Evolutionary conservation across 2,329 filamentous ascomycete species (phyloP).

Genomic region (Aspergillus sp.): DNA sequence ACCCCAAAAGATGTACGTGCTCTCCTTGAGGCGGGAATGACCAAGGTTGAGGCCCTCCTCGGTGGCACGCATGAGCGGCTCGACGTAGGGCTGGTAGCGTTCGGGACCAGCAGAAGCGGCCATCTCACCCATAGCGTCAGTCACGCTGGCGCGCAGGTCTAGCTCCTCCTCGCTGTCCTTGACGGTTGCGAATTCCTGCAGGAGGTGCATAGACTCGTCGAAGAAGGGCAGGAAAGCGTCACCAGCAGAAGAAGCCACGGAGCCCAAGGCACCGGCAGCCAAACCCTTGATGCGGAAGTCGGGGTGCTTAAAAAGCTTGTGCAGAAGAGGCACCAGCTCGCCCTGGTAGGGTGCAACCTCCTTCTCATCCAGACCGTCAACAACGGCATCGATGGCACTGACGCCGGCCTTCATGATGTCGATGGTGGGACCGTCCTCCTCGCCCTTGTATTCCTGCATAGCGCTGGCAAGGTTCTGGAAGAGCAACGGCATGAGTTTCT

Average conservation of each 20-base stretch:
- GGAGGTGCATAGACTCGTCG: conserved; percentile 77
- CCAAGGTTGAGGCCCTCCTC: conserved; percentile 84
- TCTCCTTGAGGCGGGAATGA: conserved; percentile 86
- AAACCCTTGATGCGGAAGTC: conserved; percentile 86
- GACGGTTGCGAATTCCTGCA: conserved; percentile 73
- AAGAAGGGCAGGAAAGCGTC: conserved; percentile 86
- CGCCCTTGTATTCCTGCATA: conserved; percentile 56
- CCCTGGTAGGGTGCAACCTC: conserved; percentile 75
- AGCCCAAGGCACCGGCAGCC: conserved; percentile 80
- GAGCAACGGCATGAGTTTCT: conserved; percentile 71
- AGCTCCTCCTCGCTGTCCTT: conserved; percentile 88
- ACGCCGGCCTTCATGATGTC: conserved; percentile 85
- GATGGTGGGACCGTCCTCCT: conserved; percentile 63
- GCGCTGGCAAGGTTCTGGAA: conserved; percentile 84
- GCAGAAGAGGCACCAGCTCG: conserved; percentile 76
- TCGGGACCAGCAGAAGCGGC: conserved; percentile 77
- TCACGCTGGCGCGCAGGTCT: conserved; percentile 78
- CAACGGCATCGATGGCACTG: conserved; percentile 82
- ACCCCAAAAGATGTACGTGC: conserved; percentile 94
- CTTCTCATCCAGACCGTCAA: conserved; percentile 67
- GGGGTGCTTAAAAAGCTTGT: conserved; percentile 70
- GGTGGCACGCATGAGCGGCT: conserved; percentile 82
- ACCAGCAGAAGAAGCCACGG: conserved; percentile 78
- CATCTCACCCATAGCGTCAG: conserved; percentile 89
- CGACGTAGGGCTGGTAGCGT: conserved; percentile 83